Evolutionary conservation across 208 protist genomes (phyloP).

Genomic region (Leishmania gerbilli): DNA sequence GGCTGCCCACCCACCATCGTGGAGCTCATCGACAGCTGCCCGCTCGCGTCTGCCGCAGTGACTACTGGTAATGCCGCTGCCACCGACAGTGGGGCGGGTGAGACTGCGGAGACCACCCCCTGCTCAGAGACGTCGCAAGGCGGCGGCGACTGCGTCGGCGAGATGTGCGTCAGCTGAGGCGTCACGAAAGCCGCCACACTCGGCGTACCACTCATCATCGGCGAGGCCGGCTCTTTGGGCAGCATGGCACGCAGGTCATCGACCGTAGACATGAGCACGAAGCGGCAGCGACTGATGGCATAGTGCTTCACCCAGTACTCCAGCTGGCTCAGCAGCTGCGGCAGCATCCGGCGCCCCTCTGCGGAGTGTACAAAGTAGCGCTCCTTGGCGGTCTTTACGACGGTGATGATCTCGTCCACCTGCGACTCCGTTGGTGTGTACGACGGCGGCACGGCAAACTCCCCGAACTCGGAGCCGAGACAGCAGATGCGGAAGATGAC

Average conservation of each 20-base stretch:
- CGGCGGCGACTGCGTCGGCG: background rate
- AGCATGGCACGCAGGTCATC: conserved; percentile 41
- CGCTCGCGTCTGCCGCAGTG: background rate
- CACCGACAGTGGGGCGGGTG: background rate
- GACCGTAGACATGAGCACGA: conserved; percentile 63
- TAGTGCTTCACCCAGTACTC: conserved; percentile 69
- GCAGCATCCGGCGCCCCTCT: conserved; percentile 44
- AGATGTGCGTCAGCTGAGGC: background rate
- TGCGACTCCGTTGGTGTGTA: conserved; percentile 73
- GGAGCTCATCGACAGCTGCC: conserved; percentile 13
- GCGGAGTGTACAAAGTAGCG: conserved; percentile 50
- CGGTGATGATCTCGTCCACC: conserved; percentile 71
- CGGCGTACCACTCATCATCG: conserved; percentile 4
- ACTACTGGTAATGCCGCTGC: background rate
- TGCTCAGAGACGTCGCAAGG: conserved; percentile 3
- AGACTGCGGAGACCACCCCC: background rate
- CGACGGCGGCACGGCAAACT: conserved; percentile 49
- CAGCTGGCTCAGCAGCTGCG: conserved; percentile 43
- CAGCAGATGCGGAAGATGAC: conserved; percentile 60
- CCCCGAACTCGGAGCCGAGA: conserved; percentile 45
- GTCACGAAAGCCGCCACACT: background rate
- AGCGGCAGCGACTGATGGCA: conserved; percentile 61
- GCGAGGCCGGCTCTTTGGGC: conserved; percentile 14
- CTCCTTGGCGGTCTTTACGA: conserved; percentile 44
- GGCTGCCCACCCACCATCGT: conserved; percentile 47